Evolutionary conservation across 345 rosid genomes (phyloP).

Genomic region (Pelargonium nanum): DNA sequence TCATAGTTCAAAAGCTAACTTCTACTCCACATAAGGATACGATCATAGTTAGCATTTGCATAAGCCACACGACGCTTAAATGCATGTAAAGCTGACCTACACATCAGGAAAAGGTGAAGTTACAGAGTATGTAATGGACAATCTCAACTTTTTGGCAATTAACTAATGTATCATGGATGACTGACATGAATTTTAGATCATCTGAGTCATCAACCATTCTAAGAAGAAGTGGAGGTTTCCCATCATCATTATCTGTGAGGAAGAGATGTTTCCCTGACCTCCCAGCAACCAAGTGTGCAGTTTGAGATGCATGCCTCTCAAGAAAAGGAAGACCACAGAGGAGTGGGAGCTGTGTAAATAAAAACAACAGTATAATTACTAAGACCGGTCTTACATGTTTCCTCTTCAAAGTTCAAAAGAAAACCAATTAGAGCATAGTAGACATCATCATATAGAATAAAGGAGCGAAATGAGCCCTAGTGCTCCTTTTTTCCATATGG

Average conservation of each 20-base stretch:
- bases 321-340: constrained; percentile 89
- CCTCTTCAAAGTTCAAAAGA: neutral
- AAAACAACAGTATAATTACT: neutral
- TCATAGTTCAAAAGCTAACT: constrained; percentile 10
- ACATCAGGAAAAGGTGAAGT: constrained; percentile 17
- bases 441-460: neutral
- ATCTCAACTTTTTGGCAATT: constrained; percentile 1
- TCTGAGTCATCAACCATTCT: constrained; percentile 70
- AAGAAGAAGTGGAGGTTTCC: constrained; percentile 78
- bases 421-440: too few species aligned
- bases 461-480: neutral
- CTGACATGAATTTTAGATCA: constrained; percentile 70
- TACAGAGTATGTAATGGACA: constrained; percentile 1
- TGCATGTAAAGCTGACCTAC: constrained; percentile 72
- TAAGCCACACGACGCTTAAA: constrained; percentile 88
- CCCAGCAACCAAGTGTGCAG: constrained; percentile 81
- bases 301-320: constrained; percentile 74
- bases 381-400: neutral
- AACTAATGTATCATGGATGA: constrained; percentile 1
- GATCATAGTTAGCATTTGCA: constrained; percentile 79
- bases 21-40: constrained; percentile 44
- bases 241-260: constrained; percentile 67
- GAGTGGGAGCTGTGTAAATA: constrained; percentile 57
- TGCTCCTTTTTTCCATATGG: neutral
- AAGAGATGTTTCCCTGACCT: constrained; percentile 89